Evolutionary conservation across 2,329 filamentous ascomycete species (phyloP), one percentile per base, ranked within the genome.

Genomic region (Lecanicillium sp.): DNA sequence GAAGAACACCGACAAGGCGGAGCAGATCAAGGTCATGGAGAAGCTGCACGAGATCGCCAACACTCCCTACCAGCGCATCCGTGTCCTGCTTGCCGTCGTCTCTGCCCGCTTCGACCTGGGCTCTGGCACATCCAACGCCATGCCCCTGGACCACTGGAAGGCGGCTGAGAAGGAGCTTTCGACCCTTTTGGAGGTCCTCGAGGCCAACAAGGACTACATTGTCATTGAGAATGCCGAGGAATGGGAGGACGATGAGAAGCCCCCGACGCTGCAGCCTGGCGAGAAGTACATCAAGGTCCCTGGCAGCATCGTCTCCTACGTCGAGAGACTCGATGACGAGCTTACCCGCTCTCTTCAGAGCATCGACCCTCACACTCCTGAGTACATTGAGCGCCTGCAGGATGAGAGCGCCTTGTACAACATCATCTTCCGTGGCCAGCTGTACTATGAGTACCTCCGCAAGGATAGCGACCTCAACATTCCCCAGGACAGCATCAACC

Each of bases 161-260:
- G 71, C 84, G 29, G 90, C 92, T 29, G 85, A 95, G 65, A 79
- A 83, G 60, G 92, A 98, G 59, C 81, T 97, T 46, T 76, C 77
- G 12, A 73, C 73, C 34, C 76, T 98, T 20, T 73, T 98, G 29
- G 69, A 79, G 44, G 79, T 88, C 14, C 79, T 98, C 29, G 87
- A 94, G 61, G 65, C 74, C 44, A 87, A 87, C 66, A 72, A 74
- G 44, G 80, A 92, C 47, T 84, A 90, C 58, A 72, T 97, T 37
- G 87, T 98, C 34, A 72, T 92, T 17, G 92, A 98, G 67, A 81
- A 78, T 50, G 92, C 87, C 17, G 92, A 98, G 60, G 92, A 98
- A 65, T 97, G 92, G 92, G 92, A 98, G 51, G 92, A 98, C 55
- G 94, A 98, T 51, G 94, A 98, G 54, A 97, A 96, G 72, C 76